Evolutionary conservation across 768 basidiomycete genomes (phyloP), one percentile per base, ranked within the genome.

Genomic region (Trametes elegans): DNA sequence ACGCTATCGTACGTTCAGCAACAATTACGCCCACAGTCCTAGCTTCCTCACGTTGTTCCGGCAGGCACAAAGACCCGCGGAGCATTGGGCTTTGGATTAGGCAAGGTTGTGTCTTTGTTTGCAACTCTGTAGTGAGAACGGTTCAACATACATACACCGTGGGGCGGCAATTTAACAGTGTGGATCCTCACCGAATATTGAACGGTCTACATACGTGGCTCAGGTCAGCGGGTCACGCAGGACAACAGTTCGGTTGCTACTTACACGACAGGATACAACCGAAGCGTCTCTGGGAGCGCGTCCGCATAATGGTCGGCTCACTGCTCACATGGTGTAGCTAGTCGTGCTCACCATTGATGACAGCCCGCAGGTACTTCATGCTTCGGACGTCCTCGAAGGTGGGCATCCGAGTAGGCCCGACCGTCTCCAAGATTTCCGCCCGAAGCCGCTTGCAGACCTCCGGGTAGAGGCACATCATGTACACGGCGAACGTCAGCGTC

Each of bases 351-450:
- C 72, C 73, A 39, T 73, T 74, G 48, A 74, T 64, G 24, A 73
- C 67, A 3, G 73, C 70, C 13, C 70, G 61, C 16, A 74, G 36
- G 55, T 70, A 74, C 38, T 66, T 66, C 69, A 73, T 70, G 27
- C 64, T 62, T 36, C 69, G 61, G 38, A 76, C 62, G 32, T 71
- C 66, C 4, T 64, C 69, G 51, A 65, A 70, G 11, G 65, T 68
- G 0, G 73, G 73, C 19, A 62, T 47, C 10, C 63, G 64, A 0
- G 49, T 52, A 1, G 58, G 62, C 0, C 70, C 70, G 10, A 72
- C 66, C 32, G 58, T 63, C 7, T 62, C 58, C 11, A 74, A 24
- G 23, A 75, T 63, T 44, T 75, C 74, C 21, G 62, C 62, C 9
- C 72, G 64, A 7, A 75, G 62, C 9, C 66, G 65, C 43, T 50